phyloP scores from a whole-genome alignment of 106 monocot species.

The Hemerocallis citrina region DNA sequence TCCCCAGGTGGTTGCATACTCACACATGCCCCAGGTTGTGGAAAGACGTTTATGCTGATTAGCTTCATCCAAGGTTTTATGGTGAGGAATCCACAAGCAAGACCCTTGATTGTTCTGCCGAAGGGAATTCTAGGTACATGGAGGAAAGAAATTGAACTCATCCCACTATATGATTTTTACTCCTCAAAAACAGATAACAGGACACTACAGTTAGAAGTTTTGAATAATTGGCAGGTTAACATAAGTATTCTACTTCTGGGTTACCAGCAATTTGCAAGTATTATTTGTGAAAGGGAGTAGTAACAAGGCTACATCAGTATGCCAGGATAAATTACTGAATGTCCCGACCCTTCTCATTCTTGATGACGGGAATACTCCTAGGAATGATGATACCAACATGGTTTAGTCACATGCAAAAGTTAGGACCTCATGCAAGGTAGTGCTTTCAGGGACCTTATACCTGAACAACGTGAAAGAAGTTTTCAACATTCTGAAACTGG shows the following conservation, averaged over 20 bases:
- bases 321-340: constrained; percentile 62
- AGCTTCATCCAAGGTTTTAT: constrained; percentile 96
- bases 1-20: constrained; percentile 94
- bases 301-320: constrained; percentile 39
- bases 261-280: constrained; percentile 63
- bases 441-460: constrained; percentile 87
- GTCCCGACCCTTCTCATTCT: constrained; percentile 72
- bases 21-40: constrained; percentile 96
- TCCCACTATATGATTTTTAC: constrained; percentile 79
- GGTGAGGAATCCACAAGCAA: constrained; percentile 55
- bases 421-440: constrained; percentile 66
- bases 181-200: constrained; percentile 71
- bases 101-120: constrained; percentile 74
- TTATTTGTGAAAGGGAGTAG: constrained; percentile 26
- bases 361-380: constrained; percentile 89
- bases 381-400: constrained; percentile 67
- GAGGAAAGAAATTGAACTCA: constrained; percentile 87
- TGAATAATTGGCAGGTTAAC: constrained; percentile 60
- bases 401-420: constrained; percentile 62
- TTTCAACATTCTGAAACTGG: constrained; percentile 86
- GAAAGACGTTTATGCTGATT: constrained; percentile 97
- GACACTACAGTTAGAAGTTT: constrained; percentile 61
- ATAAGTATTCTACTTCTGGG: constrained; percentile 66
- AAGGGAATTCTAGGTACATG: constrained; percentile 80
- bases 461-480: constrained; percentile 89